Conservation (phyloP, 2,329 filamentous ascomycete genomes). For the Cladorrhinum sp. region DNA sequence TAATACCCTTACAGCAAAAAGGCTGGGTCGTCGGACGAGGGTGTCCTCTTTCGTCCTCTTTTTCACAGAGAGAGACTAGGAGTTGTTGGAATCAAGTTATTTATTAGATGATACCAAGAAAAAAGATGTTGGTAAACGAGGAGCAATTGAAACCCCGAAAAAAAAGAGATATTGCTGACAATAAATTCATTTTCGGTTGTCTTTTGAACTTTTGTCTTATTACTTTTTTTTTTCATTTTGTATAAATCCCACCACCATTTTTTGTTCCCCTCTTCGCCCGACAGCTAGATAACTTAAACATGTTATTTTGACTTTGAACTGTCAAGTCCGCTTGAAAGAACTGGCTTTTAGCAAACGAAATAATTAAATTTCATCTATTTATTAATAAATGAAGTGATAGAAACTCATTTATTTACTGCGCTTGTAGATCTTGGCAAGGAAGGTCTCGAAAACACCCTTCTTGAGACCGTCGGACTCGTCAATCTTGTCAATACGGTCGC, state of each 20-base stretch:
- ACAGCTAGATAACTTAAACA: background rate
- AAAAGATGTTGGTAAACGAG: background rate
- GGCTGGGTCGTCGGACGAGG: no score
- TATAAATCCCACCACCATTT: background rate
- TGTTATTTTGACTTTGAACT: background rate
- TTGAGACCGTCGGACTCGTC: conserved; percentile 88
- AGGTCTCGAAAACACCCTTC: conserved; percentile 83
- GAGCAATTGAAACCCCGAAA: no score
- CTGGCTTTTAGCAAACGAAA: background rate
- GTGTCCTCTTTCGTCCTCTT: background rate
- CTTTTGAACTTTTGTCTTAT: background rate
- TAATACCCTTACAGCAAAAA: no score
- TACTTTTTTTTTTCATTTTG: background rate
- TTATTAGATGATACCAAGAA: background rate
- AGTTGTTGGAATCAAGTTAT: background rate
- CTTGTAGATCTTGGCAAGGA: conserved; percentile 97
- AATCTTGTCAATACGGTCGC: conserved; percentile 69
- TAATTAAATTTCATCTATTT: background rate
- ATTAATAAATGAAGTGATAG: background rate
- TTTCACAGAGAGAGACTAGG: background rate
- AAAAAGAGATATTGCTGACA: background rate
- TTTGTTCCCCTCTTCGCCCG: background rate
- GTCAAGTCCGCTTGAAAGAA: background rate
- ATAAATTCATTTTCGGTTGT: background rate
- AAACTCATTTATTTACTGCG: conserved; percentile 70